Percentiles rank a stretch among this genome's conserved stretches.
phyloP scores from a whole-genome alignment of 208 protist genomes.

The Trypanosoma cruzi region DNA sequence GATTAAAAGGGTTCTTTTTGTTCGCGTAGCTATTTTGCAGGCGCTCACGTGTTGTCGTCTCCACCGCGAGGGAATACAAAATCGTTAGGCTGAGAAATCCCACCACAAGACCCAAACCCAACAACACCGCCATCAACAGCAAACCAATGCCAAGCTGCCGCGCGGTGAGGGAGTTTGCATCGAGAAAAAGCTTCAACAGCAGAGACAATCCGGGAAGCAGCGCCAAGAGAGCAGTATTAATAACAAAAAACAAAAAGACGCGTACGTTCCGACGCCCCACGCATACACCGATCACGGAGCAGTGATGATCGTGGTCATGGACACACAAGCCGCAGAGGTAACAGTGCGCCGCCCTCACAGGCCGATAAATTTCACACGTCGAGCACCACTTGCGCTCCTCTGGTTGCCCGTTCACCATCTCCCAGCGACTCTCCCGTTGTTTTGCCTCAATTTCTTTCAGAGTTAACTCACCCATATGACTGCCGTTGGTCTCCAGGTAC shows the following conservation, averaged over 20 bases:
- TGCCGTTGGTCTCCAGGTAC: slow-evolving; percentile 45
- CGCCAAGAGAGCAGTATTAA: background rate
- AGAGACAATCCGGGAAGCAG: slow-evolving; percentile 17
- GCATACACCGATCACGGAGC: slow-evolving; percentile 81
- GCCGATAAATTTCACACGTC: slow-evolving; percentile 85
- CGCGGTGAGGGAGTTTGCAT: slow-evolving; percentile 28
- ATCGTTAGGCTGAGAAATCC: slow-evolving; percentile 34
- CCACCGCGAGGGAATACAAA: slow-evolving; percentile 32
- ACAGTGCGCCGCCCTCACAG: slow-evolving; percentile 88
- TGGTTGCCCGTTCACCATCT: slow-evolving; percentile 63
- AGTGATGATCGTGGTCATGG: slow-evolving; percentile 91
- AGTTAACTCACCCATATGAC: slow-evolving; percentile 34
- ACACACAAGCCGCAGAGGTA: slow-evolving; percentile 89
- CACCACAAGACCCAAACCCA: slow-evolving; percentile 19
- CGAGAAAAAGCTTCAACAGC: slow-evolving; percentile 23
- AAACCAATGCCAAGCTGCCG: slow-evolving; percentile 1
- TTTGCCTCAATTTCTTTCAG: slow-evolving; percentile 72
- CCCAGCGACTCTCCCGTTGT: slow-evolving; percentile 68
- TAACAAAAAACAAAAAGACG: slow-evolving; percentile 59
- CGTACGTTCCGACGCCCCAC: slow-evolving; percentile 73
- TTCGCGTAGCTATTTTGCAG: slow-evolving; percentile 63
- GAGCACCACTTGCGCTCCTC: slow-evolving; percentile 93
- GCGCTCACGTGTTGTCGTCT: slow-evolving; percentile 73
- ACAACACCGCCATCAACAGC: slow-evolving; percentile 29
- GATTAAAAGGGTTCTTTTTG: slow-evolving; percentile 74